Conservation (phyloP, 371 early-diverging fungal species). For the Ordospora pajunii region DNA sequence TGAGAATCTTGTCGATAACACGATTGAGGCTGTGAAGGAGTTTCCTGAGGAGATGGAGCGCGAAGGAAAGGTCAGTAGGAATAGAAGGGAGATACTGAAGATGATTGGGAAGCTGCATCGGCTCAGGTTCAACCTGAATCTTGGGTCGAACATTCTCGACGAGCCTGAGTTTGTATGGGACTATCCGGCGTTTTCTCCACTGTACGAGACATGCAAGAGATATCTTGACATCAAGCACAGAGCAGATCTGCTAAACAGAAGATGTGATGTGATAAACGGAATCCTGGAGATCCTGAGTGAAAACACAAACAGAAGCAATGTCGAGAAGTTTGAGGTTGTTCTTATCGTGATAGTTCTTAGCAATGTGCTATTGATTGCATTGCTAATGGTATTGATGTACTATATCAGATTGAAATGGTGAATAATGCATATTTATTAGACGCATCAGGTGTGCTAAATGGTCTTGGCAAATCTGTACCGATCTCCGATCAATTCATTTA, state of each 20-base stretch:
- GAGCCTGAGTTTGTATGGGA: conserved; percentile 62
- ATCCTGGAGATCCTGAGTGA: conserved; percentile 55
- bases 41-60: conserved; percentile 60
- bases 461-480: background rate
- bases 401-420: too few species aligned
- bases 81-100: conserved; percentile 57
- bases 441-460: background rate
- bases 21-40: conserved; percentile 56
- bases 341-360: conserved; percentile 54
- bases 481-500: background rate
- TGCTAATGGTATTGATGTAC: conserved; percentile 30
- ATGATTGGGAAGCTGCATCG: conserved; percentile 57
- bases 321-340: conserved; percentile 57
- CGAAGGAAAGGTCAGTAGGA: conserved; percentile 57
- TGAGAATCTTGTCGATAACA: conserved; percentile 59
- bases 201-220: conserved; percentile 60
- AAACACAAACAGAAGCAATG: conserved; percentile 58
- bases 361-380: conserved; percentile 47
- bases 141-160: conserved; percentile 61
- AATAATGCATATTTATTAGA: too few species aligned
- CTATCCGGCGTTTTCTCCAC: conserved; percentile 55
- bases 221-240: conserved; percentile 61
- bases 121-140: conserved; percentile 59
- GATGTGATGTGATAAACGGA: conserved; percentile 60
- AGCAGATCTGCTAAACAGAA: conserved; percentile 60